These are phyloP conservation scores for Malus asiatica DNA, from an alignment of 306 rosid genomes.

Conservation along the genomic window DNA sequence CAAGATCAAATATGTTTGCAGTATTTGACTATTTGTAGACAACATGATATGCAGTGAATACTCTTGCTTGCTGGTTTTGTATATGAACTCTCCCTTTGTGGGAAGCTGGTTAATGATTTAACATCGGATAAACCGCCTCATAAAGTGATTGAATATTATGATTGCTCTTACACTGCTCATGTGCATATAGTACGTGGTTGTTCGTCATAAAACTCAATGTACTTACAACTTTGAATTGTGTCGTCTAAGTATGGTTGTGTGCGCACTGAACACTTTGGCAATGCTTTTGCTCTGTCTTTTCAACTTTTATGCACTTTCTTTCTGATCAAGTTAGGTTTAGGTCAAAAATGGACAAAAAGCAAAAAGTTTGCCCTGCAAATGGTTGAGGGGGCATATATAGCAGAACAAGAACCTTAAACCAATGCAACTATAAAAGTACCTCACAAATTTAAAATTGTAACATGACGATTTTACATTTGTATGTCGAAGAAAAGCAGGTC, in stretches of 20 bases:
- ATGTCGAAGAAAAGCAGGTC: no score
- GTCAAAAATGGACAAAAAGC: not conserved
- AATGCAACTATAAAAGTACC: not conserved
- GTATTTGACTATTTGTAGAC: no score
- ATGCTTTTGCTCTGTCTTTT: not conserved
- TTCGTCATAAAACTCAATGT: not conserved
- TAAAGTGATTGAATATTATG: no score
- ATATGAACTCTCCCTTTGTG: no score
- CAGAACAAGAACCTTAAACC: not conserved
- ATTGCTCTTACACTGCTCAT: no score
- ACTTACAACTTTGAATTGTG: not conserved
- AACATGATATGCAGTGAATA: no score
- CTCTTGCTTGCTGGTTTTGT: no score
- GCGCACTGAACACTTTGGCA: not conserved
- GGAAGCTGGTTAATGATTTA: no score
- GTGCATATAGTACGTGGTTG: no score
- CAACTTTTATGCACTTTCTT: not conserved
- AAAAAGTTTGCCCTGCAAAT: not conserved
- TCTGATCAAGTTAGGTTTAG: not conserved
- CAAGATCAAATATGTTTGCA: no score
- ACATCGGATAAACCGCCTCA: no score
- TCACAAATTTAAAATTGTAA: not conserved
- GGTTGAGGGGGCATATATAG: not conserved
- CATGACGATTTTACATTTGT: not conserved
- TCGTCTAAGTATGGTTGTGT: not conserved